Evolutionary conservation across 2,329 filamentous ascomycete species (phyloP).

Genomic region (Cordyceps cicadae): DNA sequence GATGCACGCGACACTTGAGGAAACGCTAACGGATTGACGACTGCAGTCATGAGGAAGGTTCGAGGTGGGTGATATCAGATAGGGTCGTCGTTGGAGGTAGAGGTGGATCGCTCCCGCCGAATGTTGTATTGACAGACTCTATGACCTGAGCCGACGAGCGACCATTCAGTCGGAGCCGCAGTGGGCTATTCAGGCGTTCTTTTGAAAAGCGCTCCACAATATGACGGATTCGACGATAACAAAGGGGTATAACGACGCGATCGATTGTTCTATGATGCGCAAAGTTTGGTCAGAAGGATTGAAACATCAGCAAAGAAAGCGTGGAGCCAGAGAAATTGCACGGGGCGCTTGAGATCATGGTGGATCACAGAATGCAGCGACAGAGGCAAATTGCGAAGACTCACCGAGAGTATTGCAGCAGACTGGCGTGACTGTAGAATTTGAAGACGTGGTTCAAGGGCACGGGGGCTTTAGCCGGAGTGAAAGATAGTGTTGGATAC

Average conservation of each 20-base stretch:
- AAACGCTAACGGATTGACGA: conserved; percentile 57
- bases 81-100: conserved; percentile 15
- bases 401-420: conserved; percentile 1
- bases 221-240: neutral
- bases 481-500: conserved; percentile 7
- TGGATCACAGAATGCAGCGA: neutral
- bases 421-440: neutral
- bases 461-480: conserved; percentile 9
- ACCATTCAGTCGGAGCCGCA: conserved; percentile 10
- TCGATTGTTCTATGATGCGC: conserved; percentile 2
- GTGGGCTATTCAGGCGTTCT: neutral
- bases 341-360: neutral
- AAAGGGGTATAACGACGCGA: neutral
- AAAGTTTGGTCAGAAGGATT: conserved; percentile 2
- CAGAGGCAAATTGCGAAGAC: neutral
- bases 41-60: conserved; percentile 54
- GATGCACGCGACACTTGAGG: conserved; percentile 54
- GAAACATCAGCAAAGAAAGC: neutral
- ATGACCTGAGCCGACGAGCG: conserved; percentile 3
- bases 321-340: neutral
- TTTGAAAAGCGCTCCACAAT: neutral
- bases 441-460: conserved; percentile 4
- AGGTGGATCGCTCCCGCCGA: conserved; percentile 7
- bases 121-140: neutral
- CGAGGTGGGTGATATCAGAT: conserved; percentile 15